phyloP scores from a whole-genome alignment of 73 alveolate genomes.

The Paramecium bursaria region DNA sequence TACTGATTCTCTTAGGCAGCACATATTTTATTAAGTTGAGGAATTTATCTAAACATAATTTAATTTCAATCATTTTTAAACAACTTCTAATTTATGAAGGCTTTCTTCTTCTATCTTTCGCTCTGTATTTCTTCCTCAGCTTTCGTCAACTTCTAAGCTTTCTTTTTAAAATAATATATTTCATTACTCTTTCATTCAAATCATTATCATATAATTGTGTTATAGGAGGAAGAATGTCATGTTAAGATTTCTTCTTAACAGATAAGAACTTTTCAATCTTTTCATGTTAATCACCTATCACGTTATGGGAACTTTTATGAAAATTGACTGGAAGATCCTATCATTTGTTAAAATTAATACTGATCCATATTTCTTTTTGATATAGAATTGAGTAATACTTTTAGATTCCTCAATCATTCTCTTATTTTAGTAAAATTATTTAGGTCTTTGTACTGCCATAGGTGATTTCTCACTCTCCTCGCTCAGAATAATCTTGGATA shows the following conservation, averaged over 20 bases:
- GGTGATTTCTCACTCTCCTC: constrained; percentile 45
- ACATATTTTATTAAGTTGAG: constrained; percentile 31
- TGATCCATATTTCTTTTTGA: constrained; percentile 69
- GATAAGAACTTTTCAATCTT: constrained; percentile 73
- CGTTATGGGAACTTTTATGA: constrained; percentile 73
- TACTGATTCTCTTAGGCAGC: constrained; percentile 17
- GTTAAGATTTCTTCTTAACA: constrained; percentile 78
- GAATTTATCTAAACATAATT: constrained; percentile 41
- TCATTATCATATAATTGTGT: constrained; percentile 78
- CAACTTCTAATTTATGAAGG: constrained; percentile 45
- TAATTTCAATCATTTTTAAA: constrained; percentile 46
- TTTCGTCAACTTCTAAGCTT: constrained; percentile 17
- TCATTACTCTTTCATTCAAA: constrained; percentile 44
- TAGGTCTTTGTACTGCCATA: constrained; percentile 37
- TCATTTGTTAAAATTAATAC: constrained; percentile 50
- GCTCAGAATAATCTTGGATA: not conserved
- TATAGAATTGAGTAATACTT: constrained; percentile 62
- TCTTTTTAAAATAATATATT: not conserved
- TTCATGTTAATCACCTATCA: constrained; percentile 45
- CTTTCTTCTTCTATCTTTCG: constrained; percentile 41
- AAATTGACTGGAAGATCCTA: constrained; percentile 75
- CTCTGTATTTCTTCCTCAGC: constrained; percentile 31
- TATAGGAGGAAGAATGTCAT: constrained; percentile 76
- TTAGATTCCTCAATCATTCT: constrained; percentile 37
- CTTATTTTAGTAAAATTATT: constrained; percentile 36